Percentiles rank a stretch among this genome's conserved stretches.
These are phyloP conservation scores for Pittosporum tobira DNA, from an alignment of 129 eudicot species.

Conservation along the genomic window DNA sequence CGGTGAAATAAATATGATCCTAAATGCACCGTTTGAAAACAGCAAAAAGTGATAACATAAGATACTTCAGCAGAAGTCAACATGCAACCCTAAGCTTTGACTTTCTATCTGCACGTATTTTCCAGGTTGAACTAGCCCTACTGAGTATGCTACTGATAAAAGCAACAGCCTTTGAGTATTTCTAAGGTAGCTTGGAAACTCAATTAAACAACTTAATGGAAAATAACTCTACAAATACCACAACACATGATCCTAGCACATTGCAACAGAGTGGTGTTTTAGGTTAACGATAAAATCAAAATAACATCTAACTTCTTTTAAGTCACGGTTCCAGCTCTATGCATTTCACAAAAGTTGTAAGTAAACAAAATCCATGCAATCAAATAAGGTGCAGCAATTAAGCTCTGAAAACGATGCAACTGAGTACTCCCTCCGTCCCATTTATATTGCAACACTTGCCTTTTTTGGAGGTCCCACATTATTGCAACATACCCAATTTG, in stretches of 20 bases:
- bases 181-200: neutral
- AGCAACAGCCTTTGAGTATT: neutral
- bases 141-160: neutral
- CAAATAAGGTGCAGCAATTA: no score
- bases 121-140: neutral
- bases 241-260: neutral
- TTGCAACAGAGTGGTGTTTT: no score
- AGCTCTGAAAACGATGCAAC: no score
- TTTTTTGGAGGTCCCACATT: no score
- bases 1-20: no score
- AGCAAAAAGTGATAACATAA: neutral
- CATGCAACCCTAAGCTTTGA: neutral
- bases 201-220: neutral
- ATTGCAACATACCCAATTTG: no score
- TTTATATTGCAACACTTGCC: no score
- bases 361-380: no score
- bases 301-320: constrained; percentile 4
- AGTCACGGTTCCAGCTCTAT: no score
- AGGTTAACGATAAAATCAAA: neutral
- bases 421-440: no score
- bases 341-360: no score
- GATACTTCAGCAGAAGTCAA: neutral
- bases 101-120: neutral
- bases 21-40: neutral
- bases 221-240: neutral